Evolutionary conservation across 805 yeast genomes (phyloP), one percentile per base, ranked within the genome.

Genomic region (Starmerella bombicola): DNA sequence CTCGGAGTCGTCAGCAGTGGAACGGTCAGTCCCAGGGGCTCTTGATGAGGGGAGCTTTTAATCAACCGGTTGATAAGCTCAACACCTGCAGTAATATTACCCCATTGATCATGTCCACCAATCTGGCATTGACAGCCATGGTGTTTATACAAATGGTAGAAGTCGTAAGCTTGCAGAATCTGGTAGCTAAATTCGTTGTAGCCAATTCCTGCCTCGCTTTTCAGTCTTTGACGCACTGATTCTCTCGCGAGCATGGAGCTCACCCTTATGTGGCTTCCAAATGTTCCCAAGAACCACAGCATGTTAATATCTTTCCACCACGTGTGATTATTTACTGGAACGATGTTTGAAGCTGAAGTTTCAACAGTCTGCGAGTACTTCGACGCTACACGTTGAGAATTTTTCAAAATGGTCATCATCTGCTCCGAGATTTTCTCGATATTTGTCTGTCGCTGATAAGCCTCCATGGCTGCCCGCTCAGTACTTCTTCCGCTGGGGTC

Each of bases 81-180:
- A 30, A 82, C 72, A 0, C 98, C 98, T 0, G 97, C 96, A 2
- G 93, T 83, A 44, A 91, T 91, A 54, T 91, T 91, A 1, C 98
- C 98, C 85, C 95, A 91, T 61, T 91, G 98, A 58, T 91, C 98
- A 56, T 81, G 85, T 5, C 98, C 98, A 19, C 98, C 98, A 7
- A 66, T 76, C 63, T 91, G 97, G 12, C 85, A 61, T 32, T 68
- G 66, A 32, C 86, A 86, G 3, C 65, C 60, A 28, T 72, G 61
- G 13, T 70, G 57, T 29, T 68, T 69, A 63, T 74, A 75, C 43
- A 91, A 62, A 55, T 86, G 84, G 69, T 79, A 84, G 56, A 84
- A 91, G 57, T 91, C 98, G 58, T 74, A 91, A 0, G 95, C 97
- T 60, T 91, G 98, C 41, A 91, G 63, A 16, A 88, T 65, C 56